These are phyloP conservation scores for Pseudonitzschia delicatissima DNA, from an alignment of 108 stramenopile genomes.

Conservation along the genomic window DNA sequence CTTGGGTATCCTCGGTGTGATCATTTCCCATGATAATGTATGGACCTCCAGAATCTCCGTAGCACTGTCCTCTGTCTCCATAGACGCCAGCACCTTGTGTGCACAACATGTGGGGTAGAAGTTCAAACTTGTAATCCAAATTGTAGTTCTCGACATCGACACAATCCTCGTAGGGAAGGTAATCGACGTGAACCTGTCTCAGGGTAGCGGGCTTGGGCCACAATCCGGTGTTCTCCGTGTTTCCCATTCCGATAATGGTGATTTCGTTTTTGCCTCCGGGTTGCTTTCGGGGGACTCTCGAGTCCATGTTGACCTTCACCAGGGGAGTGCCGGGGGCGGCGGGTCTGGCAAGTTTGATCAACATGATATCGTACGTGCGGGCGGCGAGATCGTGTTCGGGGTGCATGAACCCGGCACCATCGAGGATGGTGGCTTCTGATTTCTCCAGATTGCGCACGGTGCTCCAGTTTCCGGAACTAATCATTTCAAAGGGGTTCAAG, in stretches of 20 bases:
- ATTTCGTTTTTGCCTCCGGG: conserved; percentile 4
- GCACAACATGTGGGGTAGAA: conserved; percentile 10
- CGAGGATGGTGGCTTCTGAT: not conserved
- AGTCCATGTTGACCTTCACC: not conserved
- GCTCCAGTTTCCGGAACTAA: not conserved
- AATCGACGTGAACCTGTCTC: conserved; percentile 6
- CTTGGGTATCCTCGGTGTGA: not conserved
- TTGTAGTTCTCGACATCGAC: not conserved
- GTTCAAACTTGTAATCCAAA: conserved; percentile 5
- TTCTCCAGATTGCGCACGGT: not conserved
- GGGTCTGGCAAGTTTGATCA: conserved; percentile 1
- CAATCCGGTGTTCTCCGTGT: not conserved
- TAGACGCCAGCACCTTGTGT: conserved; percentile 1
- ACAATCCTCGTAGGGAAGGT: conserved; percentile 9
- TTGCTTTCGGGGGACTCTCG: not conserved
- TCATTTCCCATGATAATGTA: not conserved
- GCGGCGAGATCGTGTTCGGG: not conserved
- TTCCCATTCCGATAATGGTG: conserved; percentile 8
- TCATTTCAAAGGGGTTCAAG: conserved; percentile 4
- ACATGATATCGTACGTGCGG: conserved; percentile 12
- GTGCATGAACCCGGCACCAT: conserved; percentile 8
- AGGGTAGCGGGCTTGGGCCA: conserved; percentile 1
- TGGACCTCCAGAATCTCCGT: conserved; percentile 12
- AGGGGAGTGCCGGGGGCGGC: not conserved
- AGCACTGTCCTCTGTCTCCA: conserved; percentile 4